Base-by-base conservation (phyloP, 345 rosid genomes). In the Pelargonium nanum region DNA sequence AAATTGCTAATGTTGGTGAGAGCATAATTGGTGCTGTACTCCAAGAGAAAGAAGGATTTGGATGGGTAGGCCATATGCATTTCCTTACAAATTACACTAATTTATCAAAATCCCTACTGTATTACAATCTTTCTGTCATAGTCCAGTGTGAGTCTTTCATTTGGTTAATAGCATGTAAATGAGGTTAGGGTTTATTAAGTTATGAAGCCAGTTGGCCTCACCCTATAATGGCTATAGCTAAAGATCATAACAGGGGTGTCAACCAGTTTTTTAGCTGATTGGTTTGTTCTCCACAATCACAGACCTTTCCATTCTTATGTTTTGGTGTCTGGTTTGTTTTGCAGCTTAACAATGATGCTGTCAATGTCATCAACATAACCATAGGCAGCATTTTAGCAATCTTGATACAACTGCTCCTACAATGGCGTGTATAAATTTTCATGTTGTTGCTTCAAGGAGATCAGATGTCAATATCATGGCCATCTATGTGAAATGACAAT, bases 281-380 rank as follows among this genome's bases (percentile, higher is more conserved):
- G 58, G 25, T 53, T 32, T 24, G 22, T 4, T 22, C 28, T 13
- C 16, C 9, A 63, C n/a, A n/a, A n/a, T n/a, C n/a, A 23, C 17
- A 21, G 1, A 48, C 59, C 53, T 55, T 28, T 24, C 53, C 34
- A 56, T 26, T 58, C 52, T 22, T 61, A 23, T 53, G 32, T 28
- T 21, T 17, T 56, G 45, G 26, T 57, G 53, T 65, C 65, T 59
- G n/a, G 23, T 58, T 12, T 51, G 22, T 68, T 63, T 30, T 81
- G 86, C 87, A 89, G 99, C 96, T 93, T 51, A 89, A 80, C 73
- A 93, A 93, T 53, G 99, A 93, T 80, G 89, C 72, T 13, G 96
- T 87, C 24, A 89, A 89, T 64, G 73, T 93, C 74, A 85, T 93
- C 71, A 93, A 93, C 83, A 89, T 93, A 72, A 77, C 92, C 34